A percentile compares a stretch with the other conserved stretches of the same genome.
These are phyloP conservation scores for Erucastrum elatum DNA, from an alignment of 345 rosid genomes.

Conservation along the genomic window DNA sequence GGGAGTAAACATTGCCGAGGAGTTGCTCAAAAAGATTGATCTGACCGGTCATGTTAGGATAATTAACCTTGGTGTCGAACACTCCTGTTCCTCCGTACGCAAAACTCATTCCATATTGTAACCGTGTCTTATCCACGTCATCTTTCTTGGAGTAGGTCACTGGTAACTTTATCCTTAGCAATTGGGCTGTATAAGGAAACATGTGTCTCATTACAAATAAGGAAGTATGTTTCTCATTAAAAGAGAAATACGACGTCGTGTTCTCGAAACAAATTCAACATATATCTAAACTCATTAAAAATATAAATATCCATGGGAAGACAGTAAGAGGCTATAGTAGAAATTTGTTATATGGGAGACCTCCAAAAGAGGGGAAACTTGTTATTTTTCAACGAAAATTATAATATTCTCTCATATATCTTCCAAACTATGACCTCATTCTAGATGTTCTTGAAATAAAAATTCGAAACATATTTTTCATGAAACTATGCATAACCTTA, in stretches of 20 bases:
- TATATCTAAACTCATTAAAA: not conserved
- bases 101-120: constrained; percentile 68
- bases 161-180: constrained; percentile 58
- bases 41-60: constrained; percentile 75
- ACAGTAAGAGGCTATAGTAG: not conserved
- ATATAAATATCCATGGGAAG: not conserved
- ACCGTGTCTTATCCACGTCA: constrained; percentile 23
- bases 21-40: constrained; percentile 51
- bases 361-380: not conserved
- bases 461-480: no score
- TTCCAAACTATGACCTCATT: no score
- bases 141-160: constrained; percentile 54
- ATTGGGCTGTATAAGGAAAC: not conserved
- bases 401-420: no score
- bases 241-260: not conserved
- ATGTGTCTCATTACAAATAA: not conserved
- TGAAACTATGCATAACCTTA: no score
- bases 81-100: constrained; percentile 93
- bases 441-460: no score
- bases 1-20: constrained; percentile 45
- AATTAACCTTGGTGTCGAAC: constrained; percentile 45
- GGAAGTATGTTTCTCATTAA: not conserved
- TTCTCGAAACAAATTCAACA: not conserved
- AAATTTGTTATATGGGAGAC: not conserved
- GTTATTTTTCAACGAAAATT: no score